Evolutionary conservation across 2,329 filamentous ascomycete species (phyloP).

Genomic region (Epichloe festucae): DNA sequence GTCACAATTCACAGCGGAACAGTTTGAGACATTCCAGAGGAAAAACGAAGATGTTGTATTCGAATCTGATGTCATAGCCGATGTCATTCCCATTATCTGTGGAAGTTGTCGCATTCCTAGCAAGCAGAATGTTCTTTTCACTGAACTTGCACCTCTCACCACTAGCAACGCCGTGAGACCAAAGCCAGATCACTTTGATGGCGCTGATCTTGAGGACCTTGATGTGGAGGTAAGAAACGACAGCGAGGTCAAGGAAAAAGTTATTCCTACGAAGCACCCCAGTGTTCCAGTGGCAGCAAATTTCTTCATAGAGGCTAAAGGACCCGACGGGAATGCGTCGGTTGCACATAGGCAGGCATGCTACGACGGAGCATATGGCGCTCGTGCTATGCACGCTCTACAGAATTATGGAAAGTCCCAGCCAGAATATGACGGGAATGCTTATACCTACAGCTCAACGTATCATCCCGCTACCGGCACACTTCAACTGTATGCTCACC

Average conservation of each 20-base stretch:
- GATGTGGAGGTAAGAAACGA: not conserved
- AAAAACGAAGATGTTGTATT: not conserved
- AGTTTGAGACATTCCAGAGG: not conserved
- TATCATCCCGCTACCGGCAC: conserved; percentile 21
- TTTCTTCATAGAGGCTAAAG: conserved; percentile 26
- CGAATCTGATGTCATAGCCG: not conserved
- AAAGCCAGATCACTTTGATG: not conserved
- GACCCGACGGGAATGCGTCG: conserved; percentile 14
- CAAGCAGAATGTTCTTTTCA: conserved; percentile 3
- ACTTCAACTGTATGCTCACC: conserved; percentile 21
- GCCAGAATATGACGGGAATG: conserved; percentile 23
- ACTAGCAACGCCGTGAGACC: conserved; percentile 18
- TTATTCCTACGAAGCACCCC: conserved; percentile 20
- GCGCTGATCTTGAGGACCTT: not conserved
- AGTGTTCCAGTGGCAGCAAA: conserved; percentile 22
- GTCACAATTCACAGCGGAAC: not conserved
- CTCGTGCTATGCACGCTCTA: conserved; percentile 21
- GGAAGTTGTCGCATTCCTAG: conserved; percentile 11
- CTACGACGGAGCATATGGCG: conserved; percentile 23
- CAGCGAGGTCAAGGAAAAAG: not conserved
- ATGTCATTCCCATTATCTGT: conserved; percentile 7
- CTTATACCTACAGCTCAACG: conserved; percentile 20
- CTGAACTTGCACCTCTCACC: conserved; percentile 21
- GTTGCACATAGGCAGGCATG: conserved; percentile 19
- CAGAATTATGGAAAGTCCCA: conserved; percentile 17